These are phyloP conservation scores for Megacollybia platyphylla DNA, from an alignment of 1,284 basidiomycete genomes.

Conservation along the genomic window DNA sequence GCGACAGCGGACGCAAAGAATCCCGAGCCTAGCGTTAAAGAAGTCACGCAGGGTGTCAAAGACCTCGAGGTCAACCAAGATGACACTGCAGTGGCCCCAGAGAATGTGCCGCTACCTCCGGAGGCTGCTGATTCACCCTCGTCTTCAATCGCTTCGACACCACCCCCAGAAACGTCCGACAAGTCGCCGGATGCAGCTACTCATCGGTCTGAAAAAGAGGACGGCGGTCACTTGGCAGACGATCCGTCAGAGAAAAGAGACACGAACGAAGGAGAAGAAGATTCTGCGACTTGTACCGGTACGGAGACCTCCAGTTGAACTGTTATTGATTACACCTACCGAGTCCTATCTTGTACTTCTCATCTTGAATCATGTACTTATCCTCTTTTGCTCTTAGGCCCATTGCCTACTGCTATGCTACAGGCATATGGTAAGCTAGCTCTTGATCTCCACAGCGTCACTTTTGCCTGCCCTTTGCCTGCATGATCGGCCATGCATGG, in stretches of 20 bases:
- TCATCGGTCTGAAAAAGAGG: neutral
- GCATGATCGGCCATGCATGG: neutral
- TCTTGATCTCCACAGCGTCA: neutral
- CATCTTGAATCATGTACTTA: neutral
- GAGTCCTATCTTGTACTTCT: neutral
- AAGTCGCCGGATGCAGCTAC: neutral
- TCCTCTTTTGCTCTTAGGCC: neutral
- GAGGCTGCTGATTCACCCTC: slow-evolving; percentile 13
- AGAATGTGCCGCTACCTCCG: slow-evolving; percentile 42
- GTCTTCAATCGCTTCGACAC: slow-evolving; percentile 4
- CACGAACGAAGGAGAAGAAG: neutral
- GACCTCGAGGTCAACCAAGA: slow-evolving; percentile 44
- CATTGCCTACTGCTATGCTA: neutral
- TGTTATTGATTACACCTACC: neutral
- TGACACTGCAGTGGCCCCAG: slow-evolving; percentile 19
- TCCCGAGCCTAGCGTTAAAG: slow-evolving; percentile 35
- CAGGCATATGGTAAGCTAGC: neutral
- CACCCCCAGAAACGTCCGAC: slow-evolving; percentile 5
- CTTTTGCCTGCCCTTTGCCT: neutral
- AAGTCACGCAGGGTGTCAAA: slow-evolving; percentile 57
- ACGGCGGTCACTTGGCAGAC: neutral
- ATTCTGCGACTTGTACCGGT: neutral
- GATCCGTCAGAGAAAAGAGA: neutral
- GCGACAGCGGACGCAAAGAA: slow-evolving; percentile 6
- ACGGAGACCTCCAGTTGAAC: neutral